Conservation (phyloP, 345 rosid genomes). For the Balakata baccata region DNA sequence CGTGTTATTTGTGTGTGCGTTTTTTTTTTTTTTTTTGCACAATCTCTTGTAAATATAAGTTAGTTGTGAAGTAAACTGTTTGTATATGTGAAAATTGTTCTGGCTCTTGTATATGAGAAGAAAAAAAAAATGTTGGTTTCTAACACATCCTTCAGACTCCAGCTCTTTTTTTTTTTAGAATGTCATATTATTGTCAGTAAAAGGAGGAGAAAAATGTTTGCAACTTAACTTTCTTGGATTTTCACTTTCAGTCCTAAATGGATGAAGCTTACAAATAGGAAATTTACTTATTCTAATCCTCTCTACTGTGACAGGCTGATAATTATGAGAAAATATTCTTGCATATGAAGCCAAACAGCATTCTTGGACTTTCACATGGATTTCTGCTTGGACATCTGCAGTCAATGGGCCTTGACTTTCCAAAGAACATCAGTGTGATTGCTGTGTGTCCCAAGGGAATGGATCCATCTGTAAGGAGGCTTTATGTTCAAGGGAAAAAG, state of each 20-base stretch:
- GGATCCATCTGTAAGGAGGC: slow-evolving; percentile 92
- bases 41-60: no score
- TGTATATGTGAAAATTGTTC: no score
- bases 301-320: slow-evolving; percentile 50
- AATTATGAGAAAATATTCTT: slow-evolving; percentile 74
- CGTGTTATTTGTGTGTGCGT: no score
- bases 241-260: not conserved
- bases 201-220: no score
- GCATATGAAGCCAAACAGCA: slow-evolving; percentile 87
- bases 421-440: slow-evolving; percentile 72
- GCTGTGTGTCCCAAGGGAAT: slow-evolving; percentile 87
- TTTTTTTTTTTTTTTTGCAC: no score
- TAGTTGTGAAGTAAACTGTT: no score
- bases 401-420: slow-evolving; percentile 66
- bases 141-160: no score
- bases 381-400: slow-evolving; percentile 88
- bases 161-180: no score
- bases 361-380: slow-evolving; percentile 89
- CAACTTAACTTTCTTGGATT: no score
- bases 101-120: no score
- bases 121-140: no score
- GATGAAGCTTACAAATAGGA: not conserved
- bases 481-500: slow-evolving; percentile 86
- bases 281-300: not conserved
- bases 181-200: no score